These are phyloP conservation scores for Drechslera avenae DNA, from an alignment of 2,329 filamentous ascomycete species.

Conservation along the genomic window DNA sequence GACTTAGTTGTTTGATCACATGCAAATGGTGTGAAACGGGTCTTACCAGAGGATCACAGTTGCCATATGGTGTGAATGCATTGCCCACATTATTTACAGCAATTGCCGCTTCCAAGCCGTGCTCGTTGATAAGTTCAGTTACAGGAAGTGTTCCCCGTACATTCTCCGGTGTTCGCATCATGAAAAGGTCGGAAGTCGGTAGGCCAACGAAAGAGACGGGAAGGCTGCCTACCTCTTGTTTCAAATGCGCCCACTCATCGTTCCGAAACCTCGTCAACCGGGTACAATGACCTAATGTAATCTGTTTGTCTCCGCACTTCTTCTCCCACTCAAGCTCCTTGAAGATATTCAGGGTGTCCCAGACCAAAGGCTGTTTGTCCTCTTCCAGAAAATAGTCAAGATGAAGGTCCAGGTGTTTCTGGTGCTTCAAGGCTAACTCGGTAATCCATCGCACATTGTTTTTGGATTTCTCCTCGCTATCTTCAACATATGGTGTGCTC, in stretches of 20 bases:
- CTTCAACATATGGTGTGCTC: constrained; percentile 73
- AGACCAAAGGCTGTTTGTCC: constrained; percentile 57
- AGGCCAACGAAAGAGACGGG: constrained; percentile 71
- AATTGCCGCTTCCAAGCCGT: constrained; percentile 64
- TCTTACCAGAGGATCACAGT: constrained; percentile 63
- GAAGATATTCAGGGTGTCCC: constrained; percentile 60
- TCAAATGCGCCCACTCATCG: constrained; percentile 58
- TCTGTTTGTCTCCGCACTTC: constrained; percentile 32
- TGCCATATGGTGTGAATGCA: constrained; percentile 73
- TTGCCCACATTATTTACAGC: constrained; percentile 76
- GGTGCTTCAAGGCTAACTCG: constrained; percentile 55
- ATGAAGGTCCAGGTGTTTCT: constrained; percentile 70
- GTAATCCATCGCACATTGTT: constrained; percentile 69
- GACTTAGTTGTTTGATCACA: neutral
- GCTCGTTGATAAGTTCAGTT: constrained; percentile 63
- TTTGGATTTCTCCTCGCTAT: constrained; percentile 53
- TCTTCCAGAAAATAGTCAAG: constrained; percentile 70
- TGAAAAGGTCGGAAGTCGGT: constrained; percentile 73
- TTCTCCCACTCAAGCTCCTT: constrained; percentile 57
- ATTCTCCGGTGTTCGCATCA: constrained; percentile 62
- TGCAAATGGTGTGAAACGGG: constrained; percentile 24
- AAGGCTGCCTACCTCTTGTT: constrained; percentile 56
- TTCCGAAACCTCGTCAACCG: constrained; percentile 63
- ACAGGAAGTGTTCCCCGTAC: constrained; percentile 67
- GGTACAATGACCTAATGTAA: constrained; percentile 69